Conservation (phyloP, 805 yeast genomes). For the Nakazawaea anatomiae region DNA sequence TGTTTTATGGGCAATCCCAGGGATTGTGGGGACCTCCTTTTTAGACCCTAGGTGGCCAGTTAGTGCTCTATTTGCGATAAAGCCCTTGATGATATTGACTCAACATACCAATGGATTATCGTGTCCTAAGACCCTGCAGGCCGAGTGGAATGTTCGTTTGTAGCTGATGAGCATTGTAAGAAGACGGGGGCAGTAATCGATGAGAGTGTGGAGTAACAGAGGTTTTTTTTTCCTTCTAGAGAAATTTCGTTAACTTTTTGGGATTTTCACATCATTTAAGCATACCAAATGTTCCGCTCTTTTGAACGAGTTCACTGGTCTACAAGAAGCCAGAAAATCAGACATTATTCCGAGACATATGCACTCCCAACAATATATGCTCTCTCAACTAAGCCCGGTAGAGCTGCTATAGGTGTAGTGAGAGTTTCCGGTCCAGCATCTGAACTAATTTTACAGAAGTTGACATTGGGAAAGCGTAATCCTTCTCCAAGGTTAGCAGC, state of each 20-base stretch:
- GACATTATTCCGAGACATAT: neutral
- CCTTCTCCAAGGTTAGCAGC: slow-evolving; percentile 53
- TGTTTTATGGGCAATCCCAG: slow-evolving; percentile 52
- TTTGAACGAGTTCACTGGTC: neutral
- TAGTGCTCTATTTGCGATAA: neutral
- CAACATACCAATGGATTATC: slow-evolving; percentile 50
- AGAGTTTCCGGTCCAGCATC: slow-evolving; percentile 75
- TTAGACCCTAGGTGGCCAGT: slow-evolving; percentile 33
- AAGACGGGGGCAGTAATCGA: too few species aligned
- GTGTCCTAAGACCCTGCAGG: slow-evolving; percentile 21
- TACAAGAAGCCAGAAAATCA: neutral
- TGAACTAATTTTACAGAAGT: slow-evolving; percentile 31
- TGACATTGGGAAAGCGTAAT: slow-evolving; percentile 33
- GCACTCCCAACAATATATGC: slow-evolving; percentile 77
- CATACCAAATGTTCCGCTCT: too few species aligned
- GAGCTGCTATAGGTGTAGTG: slow-evolving; percentile 83
- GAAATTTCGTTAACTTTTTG: too few species aligned
- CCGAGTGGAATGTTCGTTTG: neutral
- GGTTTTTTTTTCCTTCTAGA: too few species aligned
- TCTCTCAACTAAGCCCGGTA: slow-evolving; percentile 73
- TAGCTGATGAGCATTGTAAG: neutral
- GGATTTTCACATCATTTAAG: too few species aligned
- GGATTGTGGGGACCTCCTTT: slow-evolving; percentile 30
- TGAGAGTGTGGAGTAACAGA: too few species aligned
- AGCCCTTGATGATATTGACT: neutral